Conservation (phyloP, 805 yeast genomes). For the Komagataella mondaviorum region DNA sequence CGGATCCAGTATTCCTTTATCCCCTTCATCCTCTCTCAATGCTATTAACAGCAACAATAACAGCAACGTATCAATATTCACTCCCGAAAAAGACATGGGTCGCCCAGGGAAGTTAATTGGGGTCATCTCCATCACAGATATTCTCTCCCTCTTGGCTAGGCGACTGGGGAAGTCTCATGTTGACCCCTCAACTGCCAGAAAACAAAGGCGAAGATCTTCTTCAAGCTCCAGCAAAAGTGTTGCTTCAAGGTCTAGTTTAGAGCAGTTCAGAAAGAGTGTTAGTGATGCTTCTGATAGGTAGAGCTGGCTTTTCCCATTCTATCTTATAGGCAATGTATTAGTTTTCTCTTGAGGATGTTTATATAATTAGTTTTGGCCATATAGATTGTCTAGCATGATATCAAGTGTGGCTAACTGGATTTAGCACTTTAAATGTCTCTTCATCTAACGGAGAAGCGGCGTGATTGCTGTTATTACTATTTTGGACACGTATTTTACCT, state of each 20-base stretch:
- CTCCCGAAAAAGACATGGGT: conserved; percentile 21
- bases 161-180: conserved; percentile 52
- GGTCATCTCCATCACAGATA: conserved; percentile 85
- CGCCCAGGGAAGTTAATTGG: conserved; percentile 78
- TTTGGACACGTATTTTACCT: too few species aligned
- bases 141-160: conserved; percentile 68
- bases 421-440: not conserved
- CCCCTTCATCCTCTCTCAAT: conserved; percentile 7
- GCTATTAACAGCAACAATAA: not conserved
- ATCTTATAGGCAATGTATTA: not conserved
- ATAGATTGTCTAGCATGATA: not conserved
- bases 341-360: not conserved
- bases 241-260: conserved; percentile 20
- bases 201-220: conserved; percentile 66
- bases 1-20: conserved; percentile 4
- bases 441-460: not conserved
- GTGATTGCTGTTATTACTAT: not conserved
- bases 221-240: conserved; percentile 21
- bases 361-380: not conserved
- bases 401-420: not conserved
- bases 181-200: conserved; percentile 81
- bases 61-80: conserved; percentile 3
- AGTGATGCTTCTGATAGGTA: conserved; percentile 18
- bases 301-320: not conserved
- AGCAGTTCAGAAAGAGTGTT: conserved; percentile 29